These are phyloP conservation scores for Hypoxylon subgilvum DNA, from an alignment of 495 filamentous ascomycete species.

Conservation along the genomic window DNA sequence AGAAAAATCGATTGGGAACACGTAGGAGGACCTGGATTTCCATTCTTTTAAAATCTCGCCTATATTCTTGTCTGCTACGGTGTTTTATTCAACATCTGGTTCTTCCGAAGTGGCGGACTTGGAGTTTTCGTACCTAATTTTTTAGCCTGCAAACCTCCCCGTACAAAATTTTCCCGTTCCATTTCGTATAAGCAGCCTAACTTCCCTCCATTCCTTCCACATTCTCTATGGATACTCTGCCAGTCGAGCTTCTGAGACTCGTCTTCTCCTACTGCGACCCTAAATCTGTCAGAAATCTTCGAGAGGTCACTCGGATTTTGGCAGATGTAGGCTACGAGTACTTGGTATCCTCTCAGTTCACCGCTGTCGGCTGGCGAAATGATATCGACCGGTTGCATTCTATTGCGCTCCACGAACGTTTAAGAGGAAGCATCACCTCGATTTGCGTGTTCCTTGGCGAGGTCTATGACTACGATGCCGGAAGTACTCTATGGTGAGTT, in stretches of 20 bases:
- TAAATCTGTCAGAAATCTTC: conserved; percentile 47
- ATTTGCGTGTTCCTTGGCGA: conserved; percentile 55
- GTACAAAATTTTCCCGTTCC: conserved; percentile 1
- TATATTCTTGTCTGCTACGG: conserved; percentile 25
- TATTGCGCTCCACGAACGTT: conserved; percentile 52
- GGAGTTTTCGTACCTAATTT: conserved; percentile 11
- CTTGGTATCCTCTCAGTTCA: conserved; percentile 49
- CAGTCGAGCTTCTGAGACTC: conserved; percentile 56
- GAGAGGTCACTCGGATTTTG: conserved; percentile 44
- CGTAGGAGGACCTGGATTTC: conserved; percentile 28
- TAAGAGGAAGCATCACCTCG: conserved; percentile 48
- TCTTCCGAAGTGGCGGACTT: conserved; percentile 38
- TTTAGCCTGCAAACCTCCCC: conserved; percentile 3
- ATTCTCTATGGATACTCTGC: conserved; percentile 45
- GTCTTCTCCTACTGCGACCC: conserved; percentile 53
- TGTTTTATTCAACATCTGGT: conserved; percentile 31
- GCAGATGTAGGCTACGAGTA: conserved; percentile 56
- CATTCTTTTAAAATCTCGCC: conserved; percentile 35
- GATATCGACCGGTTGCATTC: conserved; percentile 52
- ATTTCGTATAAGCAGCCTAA: background rate
- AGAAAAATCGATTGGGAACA: conserved; percentile 32
- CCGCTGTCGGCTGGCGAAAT: conserved; percentile 53
- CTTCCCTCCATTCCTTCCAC: conserved; percentile 1
- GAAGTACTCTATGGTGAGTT: conserved; percentile 46
- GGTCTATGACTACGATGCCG: conserved; percentile 51